Percentiles rank a stretch among this genome's conserved stretches.
These are phyloP conservation scores for Orbilia quercus DNA, from an alignment of 2,329 filamentous ascomycete species.

Conservation along the genomic window DNA sequence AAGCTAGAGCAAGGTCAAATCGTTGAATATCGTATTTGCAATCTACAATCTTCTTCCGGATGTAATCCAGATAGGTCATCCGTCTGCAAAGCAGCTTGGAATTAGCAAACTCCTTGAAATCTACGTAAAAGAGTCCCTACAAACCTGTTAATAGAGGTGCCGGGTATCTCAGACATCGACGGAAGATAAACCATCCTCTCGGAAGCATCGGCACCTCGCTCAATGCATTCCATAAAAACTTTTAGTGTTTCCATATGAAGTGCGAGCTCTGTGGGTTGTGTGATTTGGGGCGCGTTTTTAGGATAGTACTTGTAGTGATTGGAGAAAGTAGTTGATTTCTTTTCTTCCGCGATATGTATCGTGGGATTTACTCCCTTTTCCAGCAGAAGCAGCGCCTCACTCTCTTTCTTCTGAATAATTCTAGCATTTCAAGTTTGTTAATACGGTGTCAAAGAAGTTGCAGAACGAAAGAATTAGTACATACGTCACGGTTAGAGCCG, in stretches of 20 bases:
- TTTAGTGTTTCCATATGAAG: constrained; percentile 66
- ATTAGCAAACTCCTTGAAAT: too few relatives aligned
- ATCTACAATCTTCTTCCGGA: constrained; percentile 62
- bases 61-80: constrained; percentile 5
- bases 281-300: too few relatives aligned
- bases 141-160: too few relatives aligned
- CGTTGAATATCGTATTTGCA: constrained; percentile 56
- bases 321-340: constrained; percentile 63
- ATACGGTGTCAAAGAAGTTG: too few relatives aligned
- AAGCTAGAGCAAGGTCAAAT: not conserved
- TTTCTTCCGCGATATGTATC: constrained; percentile 70
- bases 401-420: constrained; percentile 64
- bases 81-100: constrained; percentile 56
- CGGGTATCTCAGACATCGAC: too few relatives aligned
- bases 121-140: too few relatives aligned
- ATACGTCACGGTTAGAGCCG: constrained; percentile 17
- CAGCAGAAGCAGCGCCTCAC: constrained; percentile 72
- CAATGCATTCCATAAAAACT: constrained; percentile 71
- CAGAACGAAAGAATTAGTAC: not conserved
- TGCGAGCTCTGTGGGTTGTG: constrained; percentile 72
- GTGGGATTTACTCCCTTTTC: constrained; percentile 71
- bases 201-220: constrained; percentile 74
- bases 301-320: too few relatives aligned
- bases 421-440: constrained; percentile 69
- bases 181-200: constrained; percentile 62